phyloP scores from a whole-genome alignment of 2,329 filamentous ascomycete species.

The Pseudodiploospora longispora region DNA sequence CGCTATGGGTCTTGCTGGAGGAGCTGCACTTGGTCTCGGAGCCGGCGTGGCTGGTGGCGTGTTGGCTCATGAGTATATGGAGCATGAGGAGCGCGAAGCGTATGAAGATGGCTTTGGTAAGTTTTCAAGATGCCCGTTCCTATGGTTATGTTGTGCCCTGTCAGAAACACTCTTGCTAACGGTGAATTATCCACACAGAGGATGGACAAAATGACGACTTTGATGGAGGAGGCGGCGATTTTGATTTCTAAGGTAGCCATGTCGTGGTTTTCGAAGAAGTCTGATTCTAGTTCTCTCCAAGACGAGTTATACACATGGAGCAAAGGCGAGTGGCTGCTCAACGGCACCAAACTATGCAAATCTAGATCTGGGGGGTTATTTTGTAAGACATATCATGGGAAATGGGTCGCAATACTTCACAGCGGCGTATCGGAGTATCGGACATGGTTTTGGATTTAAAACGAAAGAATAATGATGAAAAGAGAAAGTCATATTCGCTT shows the following conservation, averaged over 20 bases:
- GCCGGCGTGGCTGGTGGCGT: conserved; percentile 75
- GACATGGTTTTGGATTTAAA: too few species aligned
- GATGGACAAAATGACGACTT: conserved; percentile 23
- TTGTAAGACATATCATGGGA: too few species aligned
- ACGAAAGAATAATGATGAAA: too few species aligned
- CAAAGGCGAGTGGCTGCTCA: too few species aligned
- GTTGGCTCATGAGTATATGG: conserved; percentile 59
- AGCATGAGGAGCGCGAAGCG: conserved; percentile 52
- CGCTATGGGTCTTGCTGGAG: conserved; percentile 60
- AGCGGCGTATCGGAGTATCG: neutral
- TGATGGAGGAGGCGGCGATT: conserved; percentile 18
- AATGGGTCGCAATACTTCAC: too few species aligned
- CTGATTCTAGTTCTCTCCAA: too few species aligned
- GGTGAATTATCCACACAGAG: conserved; percentile 11
- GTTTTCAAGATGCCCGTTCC: conserved; percentile 9
- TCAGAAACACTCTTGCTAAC: conserved; percentile 9
- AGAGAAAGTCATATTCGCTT: too few species aligned
- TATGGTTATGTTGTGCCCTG: too few species aligned
- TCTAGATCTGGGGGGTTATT: too few species aligned
- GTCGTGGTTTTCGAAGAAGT: too few species aligned
- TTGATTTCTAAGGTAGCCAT: conserved; percentile 8
- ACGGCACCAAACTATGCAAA: too few species aligned
- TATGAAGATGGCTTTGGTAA: conserved; percentile 39
- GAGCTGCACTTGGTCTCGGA: conserved; percentile 68
- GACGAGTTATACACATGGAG: too few species aligned